These are phyloP conservation scores for Chlorella vulgaris DNA, from an alignment of 139 green algal genomes.

Conservation along the genomic window DNA sequence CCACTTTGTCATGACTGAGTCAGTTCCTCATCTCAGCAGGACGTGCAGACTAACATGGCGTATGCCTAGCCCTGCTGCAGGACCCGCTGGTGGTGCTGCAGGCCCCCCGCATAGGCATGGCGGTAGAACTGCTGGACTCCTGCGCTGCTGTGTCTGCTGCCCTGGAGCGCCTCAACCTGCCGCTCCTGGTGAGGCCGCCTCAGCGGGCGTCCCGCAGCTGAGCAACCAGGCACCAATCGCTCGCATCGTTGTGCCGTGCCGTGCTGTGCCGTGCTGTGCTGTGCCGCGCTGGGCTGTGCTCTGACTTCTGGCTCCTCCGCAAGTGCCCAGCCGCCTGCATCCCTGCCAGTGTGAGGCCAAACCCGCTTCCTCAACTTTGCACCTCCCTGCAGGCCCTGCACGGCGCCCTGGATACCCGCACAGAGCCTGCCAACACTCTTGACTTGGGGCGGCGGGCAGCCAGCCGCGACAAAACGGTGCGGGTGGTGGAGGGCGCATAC, in stretches of 20 bases:
- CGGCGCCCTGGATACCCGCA: background rate
- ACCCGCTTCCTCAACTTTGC: background rate
- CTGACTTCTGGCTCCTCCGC: too few relatives aligned
- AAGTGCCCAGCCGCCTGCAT: too few relatives aligned
- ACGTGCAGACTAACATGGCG: too few relatives aligned
- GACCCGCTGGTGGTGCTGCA: background rate
- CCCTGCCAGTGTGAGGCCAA: background rate
- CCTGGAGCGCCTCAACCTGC: background rate
- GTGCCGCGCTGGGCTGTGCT: too few relatives aligned
- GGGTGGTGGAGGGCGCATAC: background rate
- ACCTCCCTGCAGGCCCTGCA: background rate
- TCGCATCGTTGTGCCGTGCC: too few relatives aligned
- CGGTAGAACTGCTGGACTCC: background rate
- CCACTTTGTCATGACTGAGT: too few relatives aligned
- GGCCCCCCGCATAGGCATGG: background rate
- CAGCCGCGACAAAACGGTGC: background rate
- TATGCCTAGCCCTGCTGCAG: too few relatives aligned
- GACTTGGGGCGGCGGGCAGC: background rate
- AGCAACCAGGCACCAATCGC: too few relatives aligned
- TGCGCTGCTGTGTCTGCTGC: background rate
- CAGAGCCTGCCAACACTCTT: background rate
- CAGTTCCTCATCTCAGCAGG: too few relatives aligned
- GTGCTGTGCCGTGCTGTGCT: too few relatives aligned
- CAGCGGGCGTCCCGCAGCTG: background rate
- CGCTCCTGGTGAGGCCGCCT: background rate